Base-by-base conservation (phyloP, 2,329 filamentous ascomycete species). In the Aspergillus fumigatus region DNA sequence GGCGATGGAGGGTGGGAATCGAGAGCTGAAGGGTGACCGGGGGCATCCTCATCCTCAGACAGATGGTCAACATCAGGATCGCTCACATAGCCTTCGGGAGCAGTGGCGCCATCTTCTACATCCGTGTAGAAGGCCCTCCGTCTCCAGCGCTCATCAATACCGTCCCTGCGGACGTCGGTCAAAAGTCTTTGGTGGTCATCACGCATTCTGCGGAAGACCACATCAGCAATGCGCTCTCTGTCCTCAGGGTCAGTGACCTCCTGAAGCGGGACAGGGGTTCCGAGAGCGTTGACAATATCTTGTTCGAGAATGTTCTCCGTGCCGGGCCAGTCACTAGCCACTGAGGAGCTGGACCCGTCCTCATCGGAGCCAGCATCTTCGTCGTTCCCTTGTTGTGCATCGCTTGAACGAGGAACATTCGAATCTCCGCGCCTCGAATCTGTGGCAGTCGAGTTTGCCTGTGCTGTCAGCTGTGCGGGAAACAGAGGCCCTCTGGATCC, bases 41-140 rank as follows among this genome's bases (percentile, higher is more conserved):
- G 68, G 1, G 83, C 71, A 61, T 87, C 85, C 45, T 88, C 81
- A 14, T 83, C 80, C 4, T 82, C 79, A 23, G 81, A 77, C 78
- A 68, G 63, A 19, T 70, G 67, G 45, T 74, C 64, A 29, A 72
- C 69, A 51, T 69, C 69, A 6, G 75, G 70, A n/a, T 77, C 73
- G 43, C 72, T 72, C 35, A 71, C 65, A 53, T 87, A 92, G 26
- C 83, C 85, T 6, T 82, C 78, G 0, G 88, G 88, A 1, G 83
- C 78, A n/a, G 73, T 70, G 9, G 84, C 82, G 2, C 90, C 90
- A 71, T 95, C 90, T 75, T 95, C 91, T 71, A 92, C 88, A 56
- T 95, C 90, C 0, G 91, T 82, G 66, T 94, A 95, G 65, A 94
- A 95, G 41, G 87, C 84, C 48, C 90, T 82, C 57, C 88, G 82